Conservation (phyloP, 2,329 filamentous ascomycete species). For the Trichoderma koningiopsis region DNA sequence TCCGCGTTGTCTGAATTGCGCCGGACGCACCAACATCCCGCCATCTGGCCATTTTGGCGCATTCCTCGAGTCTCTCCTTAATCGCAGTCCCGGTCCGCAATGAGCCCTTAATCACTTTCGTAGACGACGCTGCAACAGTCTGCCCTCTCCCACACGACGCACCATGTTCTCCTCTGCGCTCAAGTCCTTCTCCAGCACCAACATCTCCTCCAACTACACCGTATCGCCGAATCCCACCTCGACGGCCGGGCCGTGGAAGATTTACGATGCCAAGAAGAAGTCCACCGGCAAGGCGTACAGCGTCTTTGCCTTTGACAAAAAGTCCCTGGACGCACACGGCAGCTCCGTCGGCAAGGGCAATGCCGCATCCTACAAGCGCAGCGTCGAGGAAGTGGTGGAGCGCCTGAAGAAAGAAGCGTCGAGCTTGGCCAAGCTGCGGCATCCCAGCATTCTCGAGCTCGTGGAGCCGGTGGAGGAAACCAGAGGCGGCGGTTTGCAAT, state of each 20-base stretch:
- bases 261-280: constrained; percentile 97
- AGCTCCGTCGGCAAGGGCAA: constrained; percentile 44
- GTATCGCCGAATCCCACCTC: constrained; percentile 76
- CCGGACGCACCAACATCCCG: constrained; percentile 3
- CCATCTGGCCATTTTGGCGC: constrained; percentile 7
- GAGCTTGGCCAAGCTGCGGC: constrained; percentile 81
- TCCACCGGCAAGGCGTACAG: constrained; percentile 86
- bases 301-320: constrained; percentile 92
- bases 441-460: constrained; percentile 89
- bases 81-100: constrained; percentile 28
- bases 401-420: constrained; percentile 89
- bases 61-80: background rate
- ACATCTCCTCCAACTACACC: constrained; percentile 90
- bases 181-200: constrained; percentile 87
- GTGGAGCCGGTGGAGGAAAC: constrained; percentile 96
- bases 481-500: constrained; percentile 86
- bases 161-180: constrained; percentile 89
- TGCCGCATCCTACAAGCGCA: constrained; percentile 72
- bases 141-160: constrained; percentile 5
- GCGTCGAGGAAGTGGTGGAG: constrained; percentile 87
- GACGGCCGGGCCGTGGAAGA: constrained; percentile 90
- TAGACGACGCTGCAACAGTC: constrained; percentile 26
- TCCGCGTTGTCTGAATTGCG: background rate
- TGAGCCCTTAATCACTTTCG: constrained; percentile 31
- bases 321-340: constrained; percentile 68